Conservation (phyloP, 169 alveolate species). For the Fabrea salina region DNA sequence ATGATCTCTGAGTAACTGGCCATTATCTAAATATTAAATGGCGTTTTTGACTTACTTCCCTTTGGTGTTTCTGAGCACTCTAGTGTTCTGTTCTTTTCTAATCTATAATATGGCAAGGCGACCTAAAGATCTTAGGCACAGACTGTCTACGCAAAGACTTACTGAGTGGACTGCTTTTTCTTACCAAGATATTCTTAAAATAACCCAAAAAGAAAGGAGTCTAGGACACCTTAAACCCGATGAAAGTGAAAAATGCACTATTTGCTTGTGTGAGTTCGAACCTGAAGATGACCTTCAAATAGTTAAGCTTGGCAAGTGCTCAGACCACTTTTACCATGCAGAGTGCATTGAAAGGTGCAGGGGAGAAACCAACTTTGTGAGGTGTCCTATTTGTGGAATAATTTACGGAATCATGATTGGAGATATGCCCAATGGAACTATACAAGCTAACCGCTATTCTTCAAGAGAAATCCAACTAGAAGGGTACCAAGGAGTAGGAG, state of each 20-base stretch:
- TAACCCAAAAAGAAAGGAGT: neutral
- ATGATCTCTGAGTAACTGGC: slow-evolving; percentile 3
- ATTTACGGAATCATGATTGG: slow-evolving; percentile 80
- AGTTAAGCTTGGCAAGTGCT: slow-evolving; percentile 53
- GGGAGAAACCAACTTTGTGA: slow-evolving; percentile 33
- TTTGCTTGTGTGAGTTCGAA: slow-evolving; percentile 69
- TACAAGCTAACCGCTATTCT: no score
- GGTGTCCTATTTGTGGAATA: slow-evolving; percentile 76
- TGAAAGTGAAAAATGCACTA: slow-evolving; percentile 76
- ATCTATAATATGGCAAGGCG: no score
- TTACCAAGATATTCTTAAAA: neutral
- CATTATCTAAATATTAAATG: neutral
- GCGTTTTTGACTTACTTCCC: no score
- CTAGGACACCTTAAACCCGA: slow-evolving; percentile 25
- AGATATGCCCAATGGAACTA: slow-evolving; percentile 78
- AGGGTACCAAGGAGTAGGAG: slow-evolving; percentile 54
- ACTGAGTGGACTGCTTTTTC: neutral
- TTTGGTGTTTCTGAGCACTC: no score
- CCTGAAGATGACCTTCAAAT: slow-evolving; percentile 33
- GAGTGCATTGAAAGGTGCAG: slow-evolving; percentile 56
- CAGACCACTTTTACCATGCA: slow-evolving; percentile 76
- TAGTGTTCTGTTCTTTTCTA: no score
- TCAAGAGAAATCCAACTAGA: slow-evolving; percentile 37
- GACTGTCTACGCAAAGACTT: neutral
- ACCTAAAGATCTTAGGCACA: no score